Evolutionary conservation across 495 filamentous ascomycete species (phyloP).

Genomic region (Penicillium cosmopolitanum): DNA sequence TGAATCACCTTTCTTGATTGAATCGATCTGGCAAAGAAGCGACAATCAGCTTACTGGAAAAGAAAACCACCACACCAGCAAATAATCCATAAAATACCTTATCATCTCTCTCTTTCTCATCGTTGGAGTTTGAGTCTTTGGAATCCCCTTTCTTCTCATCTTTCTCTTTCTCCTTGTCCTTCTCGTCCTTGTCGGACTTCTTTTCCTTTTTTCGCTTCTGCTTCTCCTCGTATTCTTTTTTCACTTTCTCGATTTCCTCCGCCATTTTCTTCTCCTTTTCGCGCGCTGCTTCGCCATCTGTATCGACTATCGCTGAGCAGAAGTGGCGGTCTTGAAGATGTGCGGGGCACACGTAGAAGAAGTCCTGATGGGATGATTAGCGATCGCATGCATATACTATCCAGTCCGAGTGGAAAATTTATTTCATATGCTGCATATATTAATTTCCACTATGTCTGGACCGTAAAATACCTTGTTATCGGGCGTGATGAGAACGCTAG

Average conservation of each 20-base stretch:
- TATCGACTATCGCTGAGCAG: conserved; percentile 77
- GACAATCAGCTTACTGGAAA: background rate
- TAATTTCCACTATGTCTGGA: background rate
- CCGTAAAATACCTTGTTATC: conserved; percentile 73
- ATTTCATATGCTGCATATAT: background rate
- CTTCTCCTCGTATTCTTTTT: conserved; percentile 53
- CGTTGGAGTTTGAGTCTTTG: conserved; percentile 34
- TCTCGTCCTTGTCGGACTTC: conserved; percentile 38
- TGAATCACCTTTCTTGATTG: conserved; percentile 38
- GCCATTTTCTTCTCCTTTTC: conserved; percentile 68
- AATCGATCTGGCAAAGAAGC: conserved; percentile 34
- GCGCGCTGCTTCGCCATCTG: conserved; percentile 70
- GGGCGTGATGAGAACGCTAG: conserved; percentile 84
- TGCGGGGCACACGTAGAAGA: conserved; percentile 85
- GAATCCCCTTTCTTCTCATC: conserved; percentile 47
- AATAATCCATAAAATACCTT: conserved; percentile 39
- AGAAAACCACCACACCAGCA: background rate
- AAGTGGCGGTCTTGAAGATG: conserved; percentile 87
- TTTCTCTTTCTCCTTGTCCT: conserved; percentile 55
- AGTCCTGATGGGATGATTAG: conserved; percentile 65
- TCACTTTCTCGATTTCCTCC: conserved; percentile 75
- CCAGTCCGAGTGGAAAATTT: background rate
- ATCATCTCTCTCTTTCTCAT: conserved; percentile 62
- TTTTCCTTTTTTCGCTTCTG: conserved; percentile 42
- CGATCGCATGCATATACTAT: background rate